Conservation (phyloP, 306 rosid species). For the Cicer yamashitae region DNA sequence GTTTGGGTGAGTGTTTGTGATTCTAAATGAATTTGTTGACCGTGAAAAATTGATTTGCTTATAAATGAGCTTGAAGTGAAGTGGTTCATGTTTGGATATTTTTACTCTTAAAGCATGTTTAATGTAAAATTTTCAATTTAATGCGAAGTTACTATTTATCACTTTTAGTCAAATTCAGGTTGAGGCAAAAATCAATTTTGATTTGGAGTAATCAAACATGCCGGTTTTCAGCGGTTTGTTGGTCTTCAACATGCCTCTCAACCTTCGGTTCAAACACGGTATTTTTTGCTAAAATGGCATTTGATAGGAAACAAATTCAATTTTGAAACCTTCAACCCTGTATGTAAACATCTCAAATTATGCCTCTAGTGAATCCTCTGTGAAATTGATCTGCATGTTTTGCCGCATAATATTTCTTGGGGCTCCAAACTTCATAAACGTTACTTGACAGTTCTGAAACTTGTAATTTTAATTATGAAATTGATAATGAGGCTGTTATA, state of each 20-base stretch:
- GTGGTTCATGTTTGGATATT: not conserved
- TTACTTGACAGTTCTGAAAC: constrained; percentile 21
- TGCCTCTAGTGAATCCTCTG: constrained; percentile 28
- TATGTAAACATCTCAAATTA: not conserved
- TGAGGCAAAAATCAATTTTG: not conserved
- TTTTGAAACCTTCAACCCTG: not conserved
- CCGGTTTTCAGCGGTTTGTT: not conserved
- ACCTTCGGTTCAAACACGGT: not conserved
- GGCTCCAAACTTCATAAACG: constrained; percentile 9
- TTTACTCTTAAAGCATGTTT: not conserved
- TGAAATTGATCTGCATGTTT: constrained; percentile 26
- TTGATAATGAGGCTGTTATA: constrained; percentile 36
- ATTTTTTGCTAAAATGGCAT: not conserved
- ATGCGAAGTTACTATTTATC: not conserved
- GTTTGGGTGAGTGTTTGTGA: not conserved
- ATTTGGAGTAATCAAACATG: not conserved
- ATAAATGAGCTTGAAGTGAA: not conserved
- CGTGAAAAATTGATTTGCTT: not conserved
- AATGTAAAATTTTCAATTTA: not conserved
- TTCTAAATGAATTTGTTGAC: not conserved
- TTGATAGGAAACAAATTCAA: constrained; percentile 1
- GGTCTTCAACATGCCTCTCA: not conserved
- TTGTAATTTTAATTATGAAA: not conserved
- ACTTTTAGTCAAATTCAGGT: not conserved
- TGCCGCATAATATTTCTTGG: not conserved